Evolutionary conservation across 169 alveolate genomes (phyloP), one percentile per base, ranked within the genome.

Genomic region (Cryptosporidium muris): DNA sequence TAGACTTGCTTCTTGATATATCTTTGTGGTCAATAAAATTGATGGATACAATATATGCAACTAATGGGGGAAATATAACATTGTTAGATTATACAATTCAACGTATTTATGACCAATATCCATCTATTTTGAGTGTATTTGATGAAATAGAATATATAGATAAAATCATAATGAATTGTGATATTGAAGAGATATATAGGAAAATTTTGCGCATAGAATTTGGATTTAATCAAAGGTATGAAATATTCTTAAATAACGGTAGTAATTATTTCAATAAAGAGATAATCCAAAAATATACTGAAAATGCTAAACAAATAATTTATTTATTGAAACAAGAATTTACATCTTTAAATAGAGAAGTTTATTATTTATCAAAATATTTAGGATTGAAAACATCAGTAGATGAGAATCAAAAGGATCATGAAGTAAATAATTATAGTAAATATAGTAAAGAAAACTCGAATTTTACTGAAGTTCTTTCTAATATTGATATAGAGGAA

Each of bases 1-100:
- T 51, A 5, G 67, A 25, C 11, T 16, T 54, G 14, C 37, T 42
- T 6, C 42, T 74, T 9, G 85, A 74, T 16, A 25, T 54, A 51
- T 74, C 85, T 9, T 74, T 74, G 54, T 74, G 85, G 85, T 74
- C 85, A 2, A 74, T 74, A 8, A 42, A 74, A 25, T 36, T 45
- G 5, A 74, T 74, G 85, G 85, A 74, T 12, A 58, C 58, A 3
- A 74, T 74, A 53, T 42, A 56, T 6, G 85, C 85, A 14, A 74
- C 67, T 3, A 74, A 74, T 49, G 74, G 68, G 11, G 85, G 74
- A 16, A 74, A 8, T 11, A 74, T 58, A 8, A 74, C 85, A 6
- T 48, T 74, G 63, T 74, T 74, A 53, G 85, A 54, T 8, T 74
- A 74, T 45, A 74, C 85, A 7, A 47, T 74, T 38, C 74, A 74